phyloP scores from a whole-genome alignment of 345 rosid genomes.

The Erucastrum elatum region DNA sequence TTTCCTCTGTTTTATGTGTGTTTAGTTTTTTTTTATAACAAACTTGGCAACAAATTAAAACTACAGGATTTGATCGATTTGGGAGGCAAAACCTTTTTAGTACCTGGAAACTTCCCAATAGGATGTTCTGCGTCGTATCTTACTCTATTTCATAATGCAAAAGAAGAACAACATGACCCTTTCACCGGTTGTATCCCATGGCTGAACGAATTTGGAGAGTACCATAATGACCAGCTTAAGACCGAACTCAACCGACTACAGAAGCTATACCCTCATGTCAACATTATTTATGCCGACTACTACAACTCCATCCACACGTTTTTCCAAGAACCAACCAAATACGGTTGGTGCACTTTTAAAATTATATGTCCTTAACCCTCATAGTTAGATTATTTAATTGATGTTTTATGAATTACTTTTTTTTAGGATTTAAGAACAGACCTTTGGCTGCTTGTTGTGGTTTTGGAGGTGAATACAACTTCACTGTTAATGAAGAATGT shows the following conservation, averaged over 20 bases:
- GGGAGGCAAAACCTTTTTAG: constrained; percentile 49
- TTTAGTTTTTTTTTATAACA: not conserved
- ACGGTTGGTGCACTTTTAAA: constrained; percentile 34
- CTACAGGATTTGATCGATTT: constrained; percentile 48
- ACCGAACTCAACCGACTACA: constrained; percentile 25
- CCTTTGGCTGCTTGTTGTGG: constrained; percentile 51
- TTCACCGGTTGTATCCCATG: constrained; percentile 47
- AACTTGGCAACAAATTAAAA: not conserved
- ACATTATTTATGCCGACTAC: constrained; percentile 44
- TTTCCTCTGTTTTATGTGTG: not conserved
- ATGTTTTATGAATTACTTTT: not conserved
- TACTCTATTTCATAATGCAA: constrained; percentile 33
- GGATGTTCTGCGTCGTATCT: constrained; percentile 45
- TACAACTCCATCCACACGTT: constrained; percentile 28
- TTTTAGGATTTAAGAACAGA: constrained; percentile 36
- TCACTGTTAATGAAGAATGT: constrained; percentile 26
- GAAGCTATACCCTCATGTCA: constrained; percentile 38
- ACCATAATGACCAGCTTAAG: constrained; percentile 46
- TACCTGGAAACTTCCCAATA: constrained; percentile 49
- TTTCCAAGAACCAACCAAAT: not conserved
- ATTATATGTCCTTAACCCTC: not conserved
- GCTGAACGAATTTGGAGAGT: constrained; percentile 42
- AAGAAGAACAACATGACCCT: constrained; percentile 36
- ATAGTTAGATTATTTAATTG: not conserved
- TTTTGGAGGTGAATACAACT: constrained; percentile 50